Evolutionary conservation across 768 basidiomycete species (phyloP), one percentile per base, ranked within the genome.

Genomic region (Suillus fuscotomentosus): DNA sequence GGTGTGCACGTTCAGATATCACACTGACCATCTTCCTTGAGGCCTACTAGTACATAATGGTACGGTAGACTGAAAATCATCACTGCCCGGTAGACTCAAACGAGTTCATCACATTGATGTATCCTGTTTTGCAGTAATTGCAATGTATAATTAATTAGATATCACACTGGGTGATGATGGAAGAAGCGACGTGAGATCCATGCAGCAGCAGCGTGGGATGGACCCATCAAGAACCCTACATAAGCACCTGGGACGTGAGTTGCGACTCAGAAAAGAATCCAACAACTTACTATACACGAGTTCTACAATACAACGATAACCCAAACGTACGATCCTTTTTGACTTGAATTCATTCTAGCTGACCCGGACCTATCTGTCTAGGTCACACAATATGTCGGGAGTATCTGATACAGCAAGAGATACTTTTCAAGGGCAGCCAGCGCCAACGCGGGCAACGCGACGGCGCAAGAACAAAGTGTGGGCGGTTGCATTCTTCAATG

Each of bases 401-500:
- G 31, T 53, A 27, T 17, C 17, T 53, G 31, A 34, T 11, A 15
- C 51, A 34, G 8, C 38, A 60, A 39, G 17, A 24, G 57, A 22
- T 22, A 47, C n/a, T 24, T 31, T 22, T 11, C 5, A n/a, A n/a
- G 31, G 17, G 51, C 27, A 31, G 10, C 51, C 31, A 1, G 51
- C 27, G 31, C 51, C 17, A 20, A 34, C 2, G 17, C 31, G 1
- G 17, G 8, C 31, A 70, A 13, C 57, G 72, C 11, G 20, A 17
- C 17, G 20, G 51, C 74, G 75, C 15, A 74, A 72, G 5, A 69
- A 74, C 14, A 71, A 70, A 7, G 70, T 75, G 8, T 72, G 74
- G 63, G 72, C 71, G 51, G 70, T 77, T 41, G 72, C 72, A 8
- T 73, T 74, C 67, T 72, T 74, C 0, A 72, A 72, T 39, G 63